Evolutionary conservation across 2,329 filamentous ascomycete genomes (phyloP).

Genomic region (Fusarium globosum): DNA sequence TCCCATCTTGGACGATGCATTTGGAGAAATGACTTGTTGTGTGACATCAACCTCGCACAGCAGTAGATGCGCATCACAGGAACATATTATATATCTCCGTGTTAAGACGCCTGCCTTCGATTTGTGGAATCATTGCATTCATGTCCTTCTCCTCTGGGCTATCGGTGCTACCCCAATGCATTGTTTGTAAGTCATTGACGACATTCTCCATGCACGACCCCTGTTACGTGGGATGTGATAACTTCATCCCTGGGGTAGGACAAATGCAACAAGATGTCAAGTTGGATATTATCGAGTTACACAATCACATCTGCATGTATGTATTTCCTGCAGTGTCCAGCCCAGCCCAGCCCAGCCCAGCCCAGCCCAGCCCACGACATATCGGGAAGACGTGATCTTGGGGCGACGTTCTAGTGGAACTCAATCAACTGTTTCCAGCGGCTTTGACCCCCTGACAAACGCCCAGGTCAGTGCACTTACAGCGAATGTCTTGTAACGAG

Average conservation of each 20-base stretch:
- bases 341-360: background rate
- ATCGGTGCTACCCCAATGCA: conserved; percentile 25
- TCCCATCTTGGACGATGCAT: conserved; percentile 24
- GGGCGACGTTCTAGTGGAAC: conserved; percentile 26
- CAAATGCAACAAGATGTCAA: background rate
- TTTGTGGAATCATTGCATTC: conserved; percentile 7
- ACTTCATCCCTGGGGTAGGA: background rate
- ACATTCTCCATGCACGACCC: conserved; percentile 21
- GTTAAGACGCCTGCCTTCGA: conserved; percentile 16
- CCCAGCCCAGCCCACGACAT: background rate
- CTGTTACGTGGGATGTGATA: conserved; percentile 17
- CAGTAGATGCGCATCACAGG: conserved; percentile 18
- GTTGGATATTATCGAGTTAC: conserved; percentile 21
- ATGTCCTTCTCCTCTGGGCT: conserved; percentile 13
- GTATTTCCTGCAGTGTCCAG: conserved; percentile 32
- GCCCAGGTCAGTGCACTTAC: conserved; percentile 13
- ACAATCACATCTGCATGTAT: conserved; percentile 29
- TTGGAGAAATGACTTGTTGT: conserved; percentile 15
- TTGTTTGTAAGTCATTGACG: conserved; percentile 24
- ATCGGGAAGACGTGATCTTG: conserved; percentile 17
- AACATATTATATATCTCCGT: conserved; percentile 34
- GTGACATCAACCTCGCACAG: conserved; percentile 25
- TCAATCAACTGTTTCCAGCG: conserved; percentile 28
- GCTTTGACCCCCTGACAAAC: conserved; percentile 17
- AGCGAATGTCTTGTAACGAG: conserved; percentile 1